A percentile compares a stretch with the other conserved stretches of the same genome.
Evolutionary conservation across 495 filamentous ascomycete species (phyloP).

Genomic region (Immersiella caudata): DNA sequence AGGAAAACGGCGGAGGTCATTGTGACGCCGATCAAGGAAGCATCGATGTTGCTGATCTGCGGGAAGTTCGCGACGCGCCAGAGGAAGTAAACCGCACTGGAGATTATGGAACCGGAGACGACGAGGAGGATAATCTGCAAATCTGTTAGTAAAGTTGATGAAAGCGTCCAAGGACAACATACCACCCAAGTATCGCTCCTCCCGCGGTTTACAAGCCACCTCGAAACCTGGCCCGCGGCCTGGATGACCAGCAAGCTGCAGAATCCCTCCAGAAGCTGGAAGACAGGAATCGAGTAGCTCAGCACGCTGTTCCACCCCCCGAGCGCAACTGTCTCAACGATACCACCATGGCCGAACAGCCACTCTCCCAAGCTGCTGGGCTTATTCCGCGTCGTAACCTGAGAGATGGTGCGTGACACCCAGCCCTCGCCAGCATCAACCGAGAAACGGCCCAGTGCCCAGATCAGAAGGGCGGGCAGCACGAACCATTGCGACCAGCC

Average conservation of each 20-base stretch:
- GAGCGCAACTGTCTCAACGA: constrained; percentile 76
- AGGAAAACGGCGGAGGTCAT: constrained; percentile 90
- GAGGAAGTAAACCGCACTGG: constrained; percentile 92
- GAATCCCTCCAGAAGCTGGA: constrained; percentile 93
- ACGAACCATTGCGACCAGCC: constrained; percentile 83
- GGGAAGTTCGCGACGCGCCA: constrained; percentile 94
- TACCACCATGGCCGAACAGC: constrained; percentile 79
- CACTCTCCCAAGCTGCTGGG: constrained; percentile 66
- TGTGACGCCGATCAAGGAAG: constrained; percentile 86
- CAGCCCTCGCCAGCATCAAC: constrained; percentile 79
- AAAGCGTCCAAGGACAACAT: constrained; percentile 40
- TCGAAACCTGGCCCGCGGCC: constrained; percentile 89
- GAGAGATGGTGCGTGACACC: constrained; percentile 78
- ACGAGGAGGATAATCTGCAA: constrained; percentile 82
- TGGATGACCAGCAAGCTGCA: constrained; percentile 96
- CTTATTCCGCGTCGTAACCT: constrained; percentile 57
- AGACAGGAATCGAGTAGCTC: constrained; percentile 91
- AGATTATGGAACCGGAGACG: constrained; percentile 85
- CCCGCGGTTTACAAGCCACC: constrained; percentile 90
- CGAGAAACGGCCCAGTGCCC: constrained; percentile 91
- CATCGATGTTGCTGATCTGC: constrained; percentile 90
- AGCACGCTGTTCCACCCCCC: constrained; percentile 88
- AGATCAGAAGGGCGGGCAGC: constrained; percentile 80
- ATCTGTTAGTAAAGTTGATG: constrained; percentile 34
- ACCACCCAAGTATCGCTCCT: constrained; percentile 98